Percentiles rank a stretch among this genome's conserved stretches.
These are phyloP conservation scores for Lipomyces yamadae DNA, from an alignment of 805 yeast species.

Conservation along the genomic window DNA sequence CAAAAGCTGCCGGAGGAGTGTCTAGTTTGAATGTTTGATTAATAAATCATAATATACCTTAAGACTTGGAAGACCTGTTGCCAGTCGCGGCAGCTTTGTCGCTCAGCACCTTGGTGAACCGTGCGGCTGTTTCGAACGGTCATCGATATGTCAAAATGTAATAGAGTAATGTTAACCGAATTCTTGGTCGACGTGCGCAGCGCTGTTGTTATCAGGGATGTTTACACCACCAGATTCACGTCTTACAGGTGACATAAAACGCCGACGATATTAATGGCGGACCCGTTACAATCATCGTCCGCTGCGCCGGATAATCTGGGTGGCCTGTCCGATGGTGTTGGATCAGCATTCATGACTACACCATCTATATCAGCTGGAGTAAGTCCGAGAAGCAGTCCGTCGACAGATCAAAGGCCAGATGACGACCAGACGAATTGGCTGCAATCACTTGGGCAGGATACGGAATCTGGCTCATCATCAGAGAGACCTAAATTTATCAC, in stretches of 20 bases:
- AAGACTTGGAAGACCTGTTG: too few relatives aligned
- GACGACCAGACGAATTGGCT: not conserved
- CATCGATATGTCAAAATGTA: too few relatives aligned
- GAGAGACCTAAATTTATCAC: constrained; percentile 13
- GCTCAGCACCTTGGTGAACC: too few relatives aligned
- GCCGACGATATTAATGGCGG: not conserved
- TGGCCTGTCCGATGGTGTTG: not conserved
- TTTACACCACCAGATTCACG: not conserved
- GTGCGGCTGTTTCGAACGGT: too few relatives aligned
- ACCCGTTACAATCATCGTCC: not conserved
- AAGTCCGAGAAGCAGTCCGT: not conserved
- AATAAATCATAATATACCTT: too few relatives aligned
- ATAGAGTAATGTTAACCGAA: too few relatives aligned
- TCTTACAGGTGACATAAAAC: not conserved
- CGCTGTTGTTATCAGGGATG: too few relatives aligned
- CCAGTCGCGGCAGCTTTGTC: too few relatives aligned
- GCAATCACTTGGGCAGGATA: not conserved
- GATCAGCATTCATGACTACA: not conserved
- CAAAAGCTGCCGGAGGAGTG: too few relatives aligned
- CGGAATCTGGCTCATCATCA: not conserved
- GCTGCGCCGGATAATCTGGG: not conserved
- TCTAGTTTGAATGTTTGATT: too few relatives aligned
- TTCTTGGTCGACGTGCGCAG: too few relatives aligned
- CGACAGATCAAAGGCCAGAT: not conserved
- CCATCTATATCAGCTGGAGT: not conserved